Conservation (phyloP, 352 stramenopile species). For the Phytophthora vignae region DNA sequence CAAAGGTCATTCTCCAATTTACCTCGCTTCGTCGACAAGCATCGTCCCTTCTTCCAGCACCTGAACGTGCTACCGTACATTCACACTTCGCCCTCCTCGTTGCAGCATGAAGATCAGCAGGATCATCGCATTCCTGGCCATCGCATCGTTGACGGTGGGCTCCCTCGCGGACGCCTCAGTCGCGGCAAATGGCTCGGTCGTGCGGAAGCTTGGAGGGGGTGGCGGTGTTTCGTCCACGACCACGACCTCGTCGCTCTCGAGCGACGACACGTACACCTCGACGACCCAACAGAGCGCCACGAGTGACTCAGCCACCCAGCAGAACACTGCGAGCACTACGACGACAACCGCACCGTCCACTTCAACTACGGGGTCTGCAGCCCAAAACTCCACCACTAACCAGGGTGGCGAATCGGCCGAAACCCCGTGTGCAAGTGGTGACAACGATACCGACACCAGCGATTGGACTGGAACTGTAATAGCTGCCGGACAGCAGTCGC, state of each 20-base stretch:
- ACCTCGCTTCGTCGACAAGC: slow-evolving; percentile 33
- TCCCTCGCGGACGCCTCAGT: slow-evolving; percentile 32
- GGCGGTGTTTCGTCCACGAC: slow-evolving; percentile 24
- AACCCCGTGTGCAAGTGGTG: slow-evolving; percentile 22
- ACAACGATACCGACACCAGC: slow-evolving; percentile 15
- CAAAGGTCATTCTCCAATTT: slow-evolving; percentile 28
- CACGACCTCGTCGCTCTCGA: slow-evolving; percentile 20
- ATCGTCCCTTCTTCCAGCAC: slow-evolving; percentile 26
- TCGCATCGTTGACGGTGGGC: slow-evolving; percentile 24
- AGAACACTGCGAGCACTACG: slow-evolving; percentile 10
- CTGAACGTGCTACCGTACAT: slow-evolving; percentile 21
- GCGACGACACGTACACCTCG: slow-evolving; percentile 28
- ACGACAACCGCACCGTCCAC: slow-evolving; percentile 3
- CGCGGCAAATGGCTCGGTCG: slow-evolving; percentile 1
- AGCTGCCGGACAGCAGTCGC: slow-evolving; percentile 2
- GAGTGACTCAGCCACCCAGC: slow-evolving; percentile 22
- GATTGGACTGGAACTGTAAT: slow-evolving; percentile 27
- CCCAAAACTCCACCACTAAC: slow-evolving; percentile 1
- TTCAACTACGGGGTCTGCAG: slow-evolving; percentile 12
- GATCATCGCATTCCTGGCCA: slow-evolving; percentile 29
- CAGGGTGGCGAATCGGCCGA: slow-evolving; percentile 6
- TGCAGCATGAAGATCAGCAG: slow-evolving; percentile 38
- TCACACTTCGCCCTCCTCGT: slow-evolving; percentile 4
- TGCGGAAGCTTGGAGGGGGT: slow-evolving; percentile 26
- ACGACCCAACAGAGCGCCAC: slow-evolving; percentile 4